Conservation (phyloP, 495 filamentous ascomycete species). For the Recurvomyces mirabilis region DNA sequence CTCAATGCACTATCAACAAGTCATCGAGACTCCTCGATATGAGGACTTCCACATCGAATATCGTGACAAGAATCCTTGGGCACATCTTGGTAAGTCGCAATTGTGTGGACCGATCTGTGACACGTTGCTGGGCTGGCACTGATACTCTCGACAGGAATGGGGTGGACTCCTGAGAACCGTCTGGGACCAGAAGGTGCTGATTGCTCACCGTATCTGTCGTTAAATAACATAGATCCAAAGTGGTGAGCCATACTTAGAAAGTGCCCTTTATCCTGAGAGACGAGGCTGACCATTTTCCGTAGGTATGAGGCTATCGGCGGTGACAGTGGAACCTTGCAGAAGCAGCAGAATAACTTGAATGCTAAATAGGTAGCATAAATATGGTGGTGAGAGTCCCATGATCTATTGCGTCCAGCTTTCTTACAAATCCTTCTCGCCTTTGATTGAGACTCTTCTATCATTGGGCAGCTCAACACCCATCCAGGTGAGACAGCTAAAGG, state of each 20-base stretch:
- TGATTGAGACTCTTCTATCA: background rate
- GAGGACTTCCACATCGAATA: constrained; percentile 32
- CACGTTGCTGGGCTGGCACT: too few species aligned
- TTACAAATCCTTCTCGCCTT: background rate
- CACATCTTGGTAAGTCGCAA: constrained; percentile 25
- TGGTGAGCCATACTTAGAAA: constrained; percentile 17
- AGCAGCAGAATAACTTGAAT: constrained; percentile 15
- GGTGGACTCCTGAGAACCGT: constrained; percentile 19
- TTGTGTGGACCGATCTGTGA: too few species aligned
- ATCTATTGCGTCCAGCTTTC: background rate
- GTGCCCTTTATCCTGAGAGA: background rate
- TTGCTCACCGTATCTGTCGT: constrained; percentile 26
- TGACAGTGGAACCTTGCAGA: constrained; percentile 2
- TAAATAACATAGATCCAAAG: constrained; percentile 29
- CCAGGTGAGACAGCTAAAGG: too few species aligned
- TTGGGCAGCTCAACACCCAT: too few species aligned
- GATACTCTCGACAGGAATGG: too few species aligned
- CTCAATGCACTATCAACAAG: constrained; percentile 26
- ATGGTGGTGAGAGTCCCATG: too few species aligned
- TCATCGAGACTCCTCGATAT: constrained; percentile 25
- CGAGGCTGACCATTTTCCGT: background rate
- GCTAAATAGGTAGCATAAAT: background rate
- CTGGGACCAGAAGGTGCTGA: constrained; percentile 16
- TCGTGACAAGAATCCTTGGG: constrained; percentile 29
- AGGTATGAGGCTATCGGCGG: constrained; percentile 18